Conservation (phyloP, 106 monocot genomes). For the Triglochin maritima region DNA sequence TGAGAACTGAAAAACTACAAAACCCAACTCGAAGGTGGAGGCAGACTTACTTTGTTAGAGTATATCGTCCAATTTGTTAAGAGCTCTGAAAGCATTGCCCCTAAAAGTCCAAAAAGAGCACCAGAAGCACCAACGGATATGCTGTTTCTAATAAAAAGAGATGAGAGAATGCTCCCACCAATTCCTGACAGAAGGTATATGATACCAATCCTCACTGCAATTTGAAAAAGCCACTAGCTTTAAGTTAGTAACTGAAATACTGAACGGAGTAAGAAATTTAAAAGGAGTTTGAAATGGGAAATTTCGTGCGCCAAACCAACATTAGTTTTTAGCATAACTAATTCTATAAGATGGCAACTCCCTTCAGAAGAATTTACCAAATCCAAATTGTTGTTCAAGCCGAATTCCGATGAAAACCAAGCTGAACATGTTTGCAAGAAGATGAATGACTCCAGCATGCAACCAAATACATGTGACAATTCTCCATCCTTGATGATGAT, state of each 20-base stretch:
- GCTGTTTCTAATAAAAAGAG: constrained; percentile 14
- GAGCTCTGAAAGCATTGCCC: constrained; percentile 27
- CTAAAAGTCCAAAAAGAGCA: constrained; percentile 23
- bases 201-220: constrained; percentile 16
- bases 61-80: constrained; percentile 30
- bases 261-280: background rate
- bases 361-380: constrained; percentile 12
- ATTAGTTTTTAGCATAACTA: too few species aligned
- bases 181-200: constrained; percentile 21
- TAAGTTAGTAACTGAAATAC: too few species aligned
- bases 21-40: background rate
- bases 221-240: too few species aligned
- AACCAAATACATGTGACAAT: constrained; percentile 35
- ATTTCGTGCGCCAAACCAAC: too few species aligned
- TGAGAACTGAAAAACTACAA: background rate
- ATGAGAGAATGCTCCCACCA: constrained; percentile 19
- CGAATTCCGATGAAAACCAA: constrained; percentile 34
- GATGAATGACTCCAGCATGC: constrained; percentile 37
- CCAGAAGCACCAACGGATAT: constrained; percentile 25
- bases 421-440: constrained; percentile 29
- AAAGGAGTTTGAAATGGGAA: background rate
- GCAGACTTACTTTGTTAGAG: constrained; percentile 12
- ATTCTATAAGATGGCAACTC: too few species aligned
- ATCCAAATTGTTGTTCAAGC: constrained; percentile 39
- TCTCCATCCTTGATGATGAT: constrained; percentile 27